Evolutionary conservation across 139 green algal species (phyloP).

Genomic region (Spirogloea muscicola): DNA sequence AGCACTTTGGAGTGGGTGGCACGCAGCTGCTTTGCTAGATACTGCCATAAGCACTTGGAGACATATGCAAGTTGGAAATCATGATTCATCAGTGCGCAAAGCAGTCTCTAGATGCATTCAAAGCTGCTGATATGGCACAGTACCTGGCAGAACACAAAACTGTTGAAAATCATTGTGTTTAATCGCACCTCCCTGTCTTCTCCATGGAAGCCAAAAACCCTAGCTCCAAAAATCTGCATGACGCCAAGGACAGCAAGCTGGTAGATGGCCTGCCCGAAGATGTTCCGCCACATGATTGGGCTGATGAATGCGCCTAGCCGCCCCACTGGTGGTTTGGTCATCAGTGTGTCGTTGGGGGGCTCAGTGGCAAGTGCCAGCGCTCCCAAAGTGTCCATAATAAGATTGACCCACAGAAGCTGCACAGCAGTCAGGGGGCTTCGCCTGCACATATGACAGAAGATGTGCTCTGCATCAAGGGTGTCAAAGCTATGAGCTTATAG

Average conservation of each 20-base stretch:
- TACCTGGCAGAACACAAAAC: constrained; percentile 11
- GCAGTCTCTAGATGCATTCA: neutral
- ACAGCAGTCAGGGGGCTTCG: constrained; percentile 27
- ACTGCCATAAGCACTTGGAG: too few relatives aligned
- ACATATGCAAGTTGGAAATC: too few relatives aligned
- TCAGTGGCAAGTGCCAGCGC: constrained; percentile 87
- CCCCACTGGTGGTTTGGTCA: constrained; percentile 78
- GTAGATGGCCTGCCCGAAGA: constrained; percentile 67
- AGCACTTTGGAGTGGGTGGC: too few relatives aligned
- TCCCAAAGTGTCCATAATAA: constrained; percentile 96
- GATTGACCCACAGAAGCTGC: constrained; percentile 95
- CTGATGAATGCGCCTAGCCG: constrained; percentile 81
- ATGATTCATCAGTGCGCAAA: neutral
- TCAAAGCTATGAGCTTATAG: too few relatives aligned
- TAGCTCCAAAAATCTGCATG: neutral
- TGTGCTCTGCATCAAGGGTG: too few relatives aligned
- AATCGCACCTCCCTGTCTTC: neutral
- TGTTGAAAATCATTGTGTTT: constrained; percentile 15
- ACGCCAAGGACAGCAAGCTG: constrained; percentile 81
- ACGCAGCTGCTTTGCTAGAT: too few relatives aligned
- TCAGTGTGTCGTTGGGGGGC: constrained; percentile 74
- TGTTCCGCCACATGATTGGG: constrained; percentile 89
- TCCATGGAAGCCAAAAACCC: neutral
- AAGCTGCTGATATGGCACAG: too few relatives aligned
- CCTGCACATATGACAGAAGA: too few relatives aligned